Base-by-base conservation (phyloP, 345 rosid species). In the Eucalyptus microcorys region DNA sequence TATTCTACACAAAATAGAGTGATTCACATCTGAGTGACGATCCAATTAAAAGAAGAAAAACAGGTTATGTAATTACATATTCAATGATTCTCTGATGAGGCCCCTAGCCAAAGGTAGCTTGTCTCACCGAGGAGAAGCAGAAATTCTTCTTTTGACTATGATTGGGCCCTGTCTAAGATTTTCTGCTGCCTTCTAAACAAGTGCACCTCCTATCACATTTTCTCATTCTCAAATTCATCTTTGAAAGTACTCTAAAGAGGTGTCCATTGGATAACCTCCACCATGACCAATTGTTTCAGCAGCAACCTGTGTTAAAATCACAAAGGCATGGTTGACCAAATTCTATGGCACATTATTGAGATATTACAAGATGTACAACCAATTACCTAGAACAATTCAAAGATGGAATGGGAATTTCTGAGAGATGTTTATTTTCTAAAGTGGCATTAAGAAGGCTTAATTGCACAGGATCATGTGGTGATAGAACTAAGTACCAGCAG, bases 231-330 rank as follows among this genome's bases (percentile, higher is more conserved):
- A 90, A 97, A 98, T 90, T 98, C 99, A 87, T 93, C 96, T 90
- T 94, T 94, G 91, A 94, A 97, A 34, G 92, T 89, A 93, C 92
- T 94, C 97, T 98, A 97, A 86, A 98, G 97, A 86, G 96, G 91
- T 64, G 98, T 96, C 99, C 99, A 95, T 85, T 93, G 97, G 90
- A 98, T 94, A 89, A 96, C 99, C 94, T 97, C 99, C 99, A 97
- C 93, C 47, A 97, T 97, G 86, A 98, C 98, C 91, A 98, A 91
- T 91, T 96, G 98, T 89, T 96, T 96, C 90, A 96, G 91, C 37
- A 96, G 94, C 94, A 94, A 87, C 94, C 99, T 96, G 89, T 19
- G 59, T 85, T 81, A 86, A 87, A 48, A 53, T 53, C 17, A 50
- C 55, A 17, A 59, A 48, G 88, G 80, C 45, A 61, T 7, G 6